These are phyloP conservation scores for Eucalyptus tenuipes DNA, from an alignment of 345 rosid genomes.

Conservation along the genomic window DNA sequence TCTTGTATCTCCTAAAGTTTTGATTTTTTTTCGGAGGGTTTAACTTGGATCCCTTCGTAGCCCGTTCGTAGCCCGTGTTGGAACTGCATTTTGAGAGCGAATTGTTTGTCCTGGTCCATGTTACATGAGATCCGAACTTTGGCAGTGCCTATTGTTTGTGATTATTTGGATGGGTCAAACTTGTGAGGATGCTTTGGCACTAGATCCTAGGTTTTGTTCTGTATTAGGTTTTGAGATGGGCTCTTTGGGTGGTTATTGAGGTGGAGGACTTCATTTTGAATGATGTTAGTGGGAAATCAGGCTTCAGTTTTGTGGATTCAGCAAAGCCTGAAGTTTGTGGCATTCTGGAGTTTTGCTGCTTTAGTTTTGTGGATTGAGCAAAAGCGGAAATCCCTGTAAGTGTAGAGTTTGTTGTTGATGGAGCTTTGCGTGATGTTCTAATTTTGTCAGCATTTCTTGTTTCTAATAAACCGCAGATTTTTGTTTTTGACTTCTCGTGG, in stretches of 20 bases:
- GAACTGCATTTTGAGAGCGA: not conserved
- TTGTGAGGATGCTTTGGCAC: not conserved
- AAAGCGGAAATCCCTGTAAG: not conserved
- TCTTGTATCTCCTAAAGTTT: not conserved
- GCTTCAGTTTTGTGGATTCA: not conserved
- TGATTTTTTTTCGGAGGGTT: not conserved
- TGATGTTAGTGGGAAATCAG: not conserved
- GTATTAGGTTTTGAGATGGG: not conserved
- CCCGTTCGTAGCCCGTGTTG: not conserved
- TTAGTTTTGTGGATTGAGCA: not conserved
- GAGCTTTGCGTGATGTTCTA: not conserved
- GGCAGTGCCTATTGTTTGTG: not conserved
- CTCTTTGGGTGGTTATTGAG: not conserved
- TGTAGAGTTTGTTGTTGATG: not conserved
- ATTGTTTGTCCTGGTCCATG: not conserved
- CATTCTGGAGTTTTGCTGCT: not conserved
- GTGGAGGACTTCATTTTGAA: not conserved
- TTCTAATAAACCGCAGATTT: not conserved
- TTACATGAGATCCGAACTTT: not conserved
- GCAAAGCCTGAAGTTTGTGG: not conserved
- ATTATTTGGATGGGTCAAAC: not conserved
- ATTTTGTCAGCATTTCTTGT: not conserved
- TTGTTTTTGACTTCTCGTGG: not conserved
- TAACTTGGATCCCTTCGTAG: not conserved
- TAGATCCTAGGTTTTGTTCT: not conserved